Conservation (phyloP, 768 basidiomycete species). For the Inosperma sp. region DNA sequence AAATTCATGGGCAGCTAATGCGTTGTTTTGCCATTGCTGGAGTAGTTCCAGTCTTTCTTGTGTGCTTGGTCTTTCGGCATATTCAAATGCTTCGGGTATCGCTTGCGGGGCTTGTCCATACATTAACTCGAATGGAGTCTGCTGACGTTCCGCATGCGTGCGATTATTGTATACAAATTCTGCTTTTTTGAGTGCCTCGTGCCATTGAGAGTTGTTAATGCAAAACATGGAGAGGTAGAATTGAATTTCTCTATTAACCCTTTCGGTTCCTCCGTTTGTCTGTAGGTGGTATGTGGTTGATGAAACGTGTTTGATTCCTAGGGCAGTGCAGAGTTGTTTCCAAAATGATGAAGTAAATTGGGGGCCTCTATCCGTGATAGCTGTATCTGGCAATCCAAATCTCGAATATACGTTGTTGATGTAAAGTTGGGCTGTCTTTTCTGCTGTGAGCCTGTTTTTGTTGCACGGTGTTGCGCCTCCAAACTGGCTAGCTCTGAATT, state of each 20-base stretch:
- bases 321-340: slow-evolving; percentile 11
- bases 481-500: too few species aligned
- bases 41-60: slow-evolving; percentile 9
- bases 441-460: too few species aligned
- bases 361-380: slow-evolving; percentile 25
- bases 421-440: too few species aligned
- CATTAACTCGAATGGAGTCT: slow-evolving; percentile 22
- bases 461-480: too few species aligned
- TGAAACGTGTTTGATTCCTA: slow-evolving; percentile 10
- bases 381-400: slow-evolving; percentile 17
- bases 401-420: too few species aligned
- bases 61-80: not conserved
- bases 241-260: slow-evolving; percentile 22
- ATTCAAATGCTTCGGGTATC: slow-evolving; percentile 6
- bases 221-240: slow-evolving; percentile 18
- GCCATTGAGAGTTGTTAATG: slow-evolving; percentile 17
- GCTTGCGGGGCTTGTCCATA: slow-evolving; percentile 7
- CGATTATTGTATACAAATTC: slow-evolving; percentile 20
- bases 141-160: slow-evolving; percentile 9
- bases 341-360: slow-evolving; percentile 23
- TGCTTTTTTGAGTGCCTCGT: not conserved
- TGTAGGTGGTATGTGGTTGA: slow-evolving; percentile 17
- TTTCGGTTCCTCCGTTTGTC: slow-evolving; percentile 21
- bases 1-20: slow-evolving; percentile 15
- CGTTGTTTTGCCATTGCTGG: slow-evolving; percentile 9